Percentiles rank a stretch among this genome's conserved stretches.
phyloP scores from a whole-genome alignment of 1,284 basidiomycete species.

The Cryptococcus floricola region DNA sequence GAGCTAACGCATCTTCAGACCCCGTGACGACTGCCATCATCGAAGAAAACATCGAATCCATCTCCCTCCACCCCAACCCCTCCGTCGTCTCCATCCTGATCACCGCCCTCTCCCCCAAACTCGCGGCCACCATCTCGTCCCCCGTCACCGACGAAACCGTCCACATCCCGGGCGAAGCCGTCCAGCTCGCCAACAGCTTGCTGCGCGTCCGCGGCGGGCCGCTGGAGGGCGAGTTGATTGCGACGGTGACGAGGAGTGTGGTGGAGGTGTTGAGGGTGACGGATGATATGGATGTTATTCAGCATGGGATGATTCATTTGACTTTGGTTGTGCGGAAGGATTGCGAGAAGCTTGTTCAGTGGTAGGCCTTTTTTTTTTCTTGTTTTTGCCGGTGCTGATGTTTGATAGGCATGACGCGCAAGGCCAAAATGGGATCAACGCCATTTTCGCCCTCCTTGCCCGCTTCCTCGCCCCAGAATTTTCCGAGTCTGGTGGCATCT shows the following conservation, averaged over 20 bases:
- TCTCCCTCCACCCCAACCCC: conserved; percentile 56
- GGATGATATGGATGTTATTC: conserved; percentile 78
- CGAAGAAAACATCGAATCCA: conserved; percentile 70
- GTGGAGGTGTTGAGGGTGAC: conserved; percentile 64
- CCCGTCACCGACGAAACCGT: conserved; percentile 60
- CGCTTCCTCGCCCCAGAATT: conserved; percentile 61
- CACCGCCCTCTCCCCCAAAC: conserved; percentile 64
- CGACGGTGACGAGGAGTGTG: conserved; percentile 65
- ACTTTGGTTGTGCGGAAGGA: conserved; percentile 85
- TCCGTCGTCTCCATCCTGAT: conserved; percentile 54
- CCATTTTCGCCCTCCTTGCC: conserved; percentile 69
- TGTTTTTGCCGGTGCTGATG: neutral
- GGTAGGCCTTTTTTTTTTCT: conserved; percentile 48
- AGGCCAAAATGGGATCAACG: conserved; percentile 69
- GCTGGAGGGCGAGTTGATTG: conserved; percentile 73
- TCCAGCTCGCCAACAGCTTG: conserved; percentile 73
- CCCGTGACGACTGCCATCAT: conserved; percentile 83
- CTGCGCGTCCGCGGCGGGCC: conserved; percentile 60
- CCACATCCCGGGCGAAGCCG: conserved; percentile 66
- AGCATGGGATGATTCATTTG: conserved; percentile 79
- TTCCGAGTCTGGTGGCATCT: conserved; percentile 79
- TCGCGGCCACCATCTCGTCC: conserved; percentile 63
- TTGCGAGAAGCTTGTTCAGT: conserved; percentile 69
- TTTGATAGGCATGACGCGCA: conserved; percentile 54
- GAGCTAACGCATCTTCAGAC: conserved; percentile 55